Conservation (phyloP, 352 stramenopile genomes). For the Peronospora destructor region DNA sequence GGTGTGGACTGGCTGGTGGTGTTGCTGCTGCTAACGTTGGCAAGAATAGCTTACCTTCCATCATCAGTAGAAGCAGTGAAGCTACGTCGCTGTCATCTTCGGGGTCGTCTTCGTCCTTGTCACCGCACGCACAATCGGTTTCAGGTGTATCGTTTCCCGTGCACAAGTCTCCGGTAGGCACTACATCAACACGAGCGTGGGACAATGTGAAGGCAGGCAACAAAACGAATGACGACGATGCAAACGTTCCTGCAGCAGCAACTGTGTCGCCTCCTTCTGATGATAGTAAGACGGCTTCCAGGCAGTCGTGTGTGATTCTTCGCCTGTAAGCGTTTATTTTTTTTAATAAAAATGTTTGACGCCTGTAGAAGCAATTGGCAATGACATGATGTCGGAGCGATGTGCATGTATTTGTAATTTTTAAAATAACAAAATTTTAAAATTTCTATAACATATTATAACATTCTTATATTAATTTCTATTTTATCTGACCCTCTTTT, state of each 20-base stretch:
- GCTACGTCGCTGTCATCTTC: slow-evolving; percentile 23
- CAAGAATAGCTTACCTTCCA: slow-evolving; percentile 13
- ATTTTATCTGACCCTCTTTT: slow-evolving; percentile 6
- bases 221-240: background rate
- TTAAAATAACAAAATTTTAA: no score
- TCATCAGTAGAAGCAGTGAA: slow-evolving; percentile 15
- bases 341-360: no score
- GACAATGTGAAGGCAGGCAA: slow-evolving; percentile 1
- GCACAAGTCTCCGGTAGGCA: slow-evolving; percentile 2
- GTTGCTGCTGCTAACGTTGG: slow-evolving; percentile 1
- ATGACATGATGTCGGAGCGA: no score
- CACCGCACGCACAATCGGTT: slow-evolving; percentile 10
- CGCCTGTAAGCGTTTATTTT: slow-evolving; percentile 19
- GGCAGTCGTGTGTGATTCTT: slow-evolving; percentile 23
- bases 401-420: no score
- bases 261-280: slow-evolving; percentile 12
- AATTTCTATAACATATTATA: no score
- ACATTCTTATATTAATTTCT: no score
- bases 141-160: slow-evolving; percentile 8
- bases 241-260: background rate
- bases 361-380: no score
- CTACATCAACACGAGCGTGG: slow-evolving; percentile 6
- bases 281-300: slow-evolving; percentile 6
- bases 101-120: slow-evolving; percentile 19
- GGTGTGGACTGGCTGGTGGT: slow-evolving; percentile 14